Conservation (phyloP, 192 early-diverging fungal species). For the Chytriomyces sp. region DNA sequence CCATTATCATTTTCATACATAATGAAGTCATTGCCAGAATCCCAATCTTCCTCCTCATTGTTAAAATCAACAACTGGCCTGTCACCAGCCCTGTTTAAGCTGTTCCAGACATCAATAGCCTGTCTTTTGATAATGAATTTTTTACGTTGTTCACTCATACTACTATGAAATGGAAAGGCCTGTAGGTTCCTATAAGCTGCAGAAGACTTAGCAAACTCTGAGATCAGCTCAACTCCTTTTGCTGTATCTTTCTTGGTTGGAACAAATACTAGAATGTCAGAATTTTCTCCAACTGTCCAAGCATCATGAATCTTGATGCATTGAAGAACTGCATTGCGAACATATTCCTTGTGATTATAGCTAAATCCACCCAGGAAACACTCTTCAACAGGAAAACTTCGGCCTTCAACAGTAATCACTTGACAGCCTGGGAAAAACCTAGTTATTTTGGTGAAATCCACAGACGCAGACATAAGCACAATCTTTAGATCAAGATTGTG, state of each 20-base stretch:
- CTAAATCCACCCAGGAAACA: conserved; percentile 1
- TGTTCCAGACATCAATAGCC: conserved; percentile 6
- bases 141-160: conserved; percentile 15
- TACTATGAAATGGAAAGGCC: conserved; percentile 19
- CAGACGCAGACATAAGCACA: conserved; percentile 34
- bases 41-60: not conserved
- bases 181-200: conserved; percentile 3
- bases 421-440: conserved; percentile 32
- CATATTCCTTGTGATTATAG: not conserved
- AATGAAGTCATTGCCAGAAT: not conserved
- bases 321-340: not conserved
- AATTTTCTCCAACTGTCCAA: not conserved
- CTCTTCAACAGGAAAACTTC: conserved; percentile 18
- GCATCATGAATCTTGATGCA: conserved; percentile 13
- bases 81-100: not conserved
- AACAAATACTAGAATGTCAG: conserved; percentile 34
- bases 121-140: conserved; percentile 22
- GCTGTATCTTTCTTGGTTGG: conserved; percentile 22
- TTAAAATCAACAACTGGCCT: not conserved
- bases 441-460: conserved; percentile 13
- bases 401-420: conserved; percentile 14
- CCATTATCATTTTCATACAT: conserved; percentile 22
- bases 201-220: not conserved
- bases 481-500: conserved; percentile 25
- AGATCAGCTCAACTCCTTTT: not conserved